Conservation (phyloP, 2,329 filamentous ascomycete genomes). For the Penicillium sp. region DNA sequence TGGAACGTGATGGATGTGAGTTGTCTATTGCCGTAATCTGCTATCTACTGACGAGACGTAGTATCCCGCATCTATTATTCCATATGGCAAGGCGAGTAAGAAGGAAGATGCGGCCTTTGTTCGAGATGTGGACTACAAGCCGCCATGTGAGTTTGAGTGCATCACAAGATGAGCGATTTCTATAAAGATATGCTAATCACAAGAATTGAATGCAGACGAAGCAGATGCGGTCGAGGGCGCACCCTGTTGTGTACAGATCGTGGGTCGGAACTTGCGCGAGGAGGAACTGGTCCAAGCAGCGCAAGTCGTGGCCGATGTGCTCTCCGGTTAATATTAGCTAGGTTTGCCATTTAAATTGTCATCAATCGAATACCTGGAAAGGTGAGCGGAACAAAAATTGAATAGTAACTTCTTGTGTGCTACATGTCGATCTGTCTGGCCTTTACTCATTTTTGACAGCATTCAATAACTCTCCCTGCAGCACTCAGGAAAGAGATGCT, state of each 20-base stretch:
- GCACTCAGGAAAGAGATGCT: no score
- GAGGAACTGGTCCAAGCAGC: slow-evolving; percentile 19
- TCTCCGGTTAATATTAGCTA: not conserved
- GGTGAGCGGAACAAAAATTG: no score
- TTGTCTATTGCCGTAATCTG: not conserved
- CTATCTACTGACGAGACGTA: slow-evolving; percentile 17
- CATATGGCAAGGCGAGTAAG: slow-evolving; percentile 43
- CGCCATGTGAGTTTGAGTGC: slow-evolving; percentile 14
- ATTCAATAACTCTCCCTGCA: no score
- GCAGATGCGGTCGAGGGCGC: slow-evolving; percentile 38
- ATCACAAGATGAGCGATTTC: not conserved
- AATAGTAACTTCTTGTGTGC: no score
- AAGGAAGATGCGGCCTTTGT: slow-evolving; percentile 32
- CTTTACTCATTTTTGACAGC: no score
- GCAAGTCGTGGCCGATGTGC: slow-evolving; percentile 1
- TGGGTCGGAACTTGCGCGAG: slow-evolving; percentile 31
- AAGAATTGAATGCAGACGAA: slow-evolving; percentile 3
- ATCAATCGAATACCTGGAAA: not conserved
- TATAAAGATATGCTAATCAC: not conserved
- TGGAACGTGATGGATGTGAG: slow-evolving; percentile 52
- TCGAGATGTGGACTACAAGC: slow-evolving; percentile 16
- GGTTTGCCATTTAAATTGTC: not conserved
- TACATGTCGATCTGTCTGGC: no score
- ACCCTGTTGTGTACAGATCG: slow-evolving; percentile 47
- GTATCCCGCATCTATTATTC: slow-evolving; percentile 51